Evolutionary conservation across 148 eudicot species (phyloP).

Genomic region (Beta vulgaris): DNA sequence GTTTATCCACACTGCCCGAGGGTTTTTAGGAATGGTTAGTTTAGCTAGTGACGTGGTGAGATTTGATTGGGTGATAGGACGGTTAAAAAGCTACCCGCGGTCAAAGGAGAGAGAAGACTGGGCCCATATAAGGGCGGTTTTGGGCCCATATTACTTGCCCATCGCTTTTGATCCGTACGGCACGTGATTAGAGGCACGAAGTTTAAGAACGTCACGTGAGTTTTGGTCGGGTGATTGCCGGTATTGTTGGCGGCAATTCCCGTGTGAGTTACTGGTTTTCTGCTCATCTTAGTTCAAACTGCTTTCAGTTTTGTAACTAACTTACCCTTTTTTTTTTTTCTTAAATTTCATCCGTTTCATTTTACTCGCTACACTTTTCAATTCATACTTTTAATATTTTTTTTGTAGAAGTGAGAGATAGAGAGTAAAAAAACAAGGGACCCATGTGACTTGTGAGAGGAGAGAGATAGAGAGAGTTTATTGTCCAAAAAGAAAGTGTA

Average conservation of each 20-base stretch:
- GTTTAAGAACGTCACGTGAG: constrained; percentile 25
- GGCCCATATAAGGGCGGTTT: neutral
- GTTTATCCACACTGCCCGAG: constrained; percentile 10
- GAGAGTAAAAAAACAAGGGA: too few species aligned
- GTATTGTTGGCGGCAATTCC: constrained; percentile 26
- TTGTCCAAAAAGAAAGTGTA: too few species aligned
- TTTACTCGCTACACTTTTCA: too few species aligned
- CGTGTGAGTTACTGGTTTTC: constrained; percentile 25
- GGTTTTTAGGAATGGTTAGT: neutral
- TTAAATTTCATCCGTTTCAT: too few species aligned
- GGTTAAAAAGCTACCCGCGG: constrained; percentile 2
- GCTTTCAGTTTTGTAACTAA: neutral
- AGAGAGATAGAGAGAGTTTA: too few species aligned
- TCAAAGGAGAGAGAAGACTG: constrained; percentile 7
- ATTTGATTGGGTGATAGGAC: constrained; percentile 3
- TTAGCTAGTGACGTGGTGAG: constrained; percentile 14
- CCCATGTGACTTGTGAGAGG: too few species aligned
- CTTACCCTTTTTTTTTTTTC: neutral
- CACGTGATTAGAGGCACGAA: constrained; percentile 20
- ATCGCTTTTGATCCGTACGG: neutral
- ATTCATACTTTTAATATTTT: too few species aligned
- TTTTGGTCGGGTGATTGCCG: constrained; percentile 30
- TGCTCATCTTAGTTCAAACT: constrained; percentile 10
- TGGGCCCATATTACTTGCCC: neutral
- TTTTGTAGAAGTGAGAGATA: too few species aligned